phyloP scores from a whole-genome alignment of 1,284 basidiomycete species.

The Exobasidium cylindrosporum region DNA sequence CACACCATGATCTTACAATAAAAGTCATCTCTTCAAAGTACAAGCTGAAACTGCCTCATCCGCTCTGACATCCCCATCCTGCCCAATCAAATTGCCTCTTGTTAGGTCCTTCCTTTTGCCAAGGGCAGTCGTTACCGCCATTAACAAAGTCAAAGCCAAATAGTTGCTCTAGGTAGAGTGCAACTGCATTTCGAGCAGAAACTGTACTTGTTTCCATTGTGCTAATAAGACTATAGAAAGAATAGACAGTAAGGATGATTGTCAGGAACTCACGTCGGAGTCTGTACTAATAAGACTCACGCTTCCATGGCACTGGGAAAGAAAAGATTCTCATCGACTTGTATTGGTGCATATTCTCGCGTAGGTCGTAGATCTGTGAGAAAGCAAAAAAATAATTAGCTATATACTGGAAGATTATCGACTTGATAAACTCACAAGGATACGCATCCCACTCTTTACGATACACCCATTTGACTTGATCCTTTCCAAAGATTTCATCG shows the following conservation, averaged over 20 bases:
- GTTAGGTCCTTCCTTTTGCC: conserved; percentile 12
- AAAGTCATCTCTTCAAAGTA: too few species aligned
- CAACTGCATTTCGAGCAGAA: conserved; percentile 69
- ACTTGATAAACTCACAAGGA: conserved; percentile 55
- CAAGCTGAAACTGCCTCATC: too few species aligned
- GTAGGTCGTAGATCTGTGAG: conserved; percentile 64
- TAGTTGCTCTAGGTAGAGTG: conserved; percentile 36
- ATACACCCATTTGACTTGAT: conserved; percentile 65
- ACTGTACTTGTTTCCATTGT: conserved; percentile 91
- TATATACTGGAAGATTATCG: too few species aligned
- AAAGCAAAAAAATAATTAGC: too few species aligned
- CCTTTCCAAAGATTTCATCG: conserved; percentile 33
- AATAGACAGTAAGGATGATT: conserved; percentile 7
- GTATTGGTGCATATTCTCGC: conserved; percentile 69
- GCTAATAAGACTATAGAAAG: conserved; percentile 13
- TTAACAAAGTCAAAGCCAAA: conserved; percentile 44
- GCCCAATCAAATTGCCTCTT: conserved; percentile 35
- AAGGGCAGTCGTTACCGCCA: conserved; percentile 31
- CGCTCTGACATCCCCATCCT: conserved; percentile 44
- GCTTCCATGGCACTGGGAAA: conserved; percentile 82
- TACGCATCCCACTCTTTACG: conserved; percentile 68
- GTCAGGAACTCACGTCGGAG: too few species aligned
- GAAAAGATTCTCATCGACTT: conserved; percentile 72
- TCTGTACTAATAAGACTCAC: conserved; percentile 23
- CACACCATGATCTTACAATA: too few species aligned